Percentiles rank a stretch among this genome's conserved stretches.
Conservation (phyloP, 352 stramenopile species). For the Pythium aquatile region DNA sequence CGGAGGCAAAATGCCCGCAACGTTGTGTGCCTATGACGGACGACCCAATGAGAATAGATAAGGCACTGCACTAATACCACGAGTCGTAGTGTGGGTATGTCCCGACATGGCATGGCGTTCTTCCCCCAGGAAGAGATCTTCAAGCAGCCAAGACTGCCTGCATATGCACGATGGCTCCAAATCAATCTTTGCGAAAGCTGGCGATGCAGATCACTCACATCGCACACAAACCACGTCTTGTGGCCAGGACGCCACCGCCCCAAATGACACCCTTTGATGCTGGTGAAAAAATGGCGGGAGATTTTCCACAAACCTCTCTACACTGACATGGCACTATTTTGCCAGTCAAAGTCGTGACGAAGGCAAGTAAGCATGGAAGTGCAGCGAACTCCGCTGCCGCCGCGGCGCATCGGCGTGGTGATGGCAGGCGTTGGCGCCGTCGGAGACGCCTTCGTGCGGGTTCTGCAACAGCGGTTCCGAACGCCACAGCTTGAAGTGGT, state of each 20-base stretch:
- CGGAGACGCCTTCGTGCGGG: slow-evolving; percentile 21
- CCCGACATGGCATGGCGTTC: no score
- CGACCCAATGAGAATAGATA: no score
- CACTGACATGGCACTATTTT: slow-evolving; percentile 1
- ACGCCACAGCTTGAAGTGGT: slow-evolving; percentile 7
- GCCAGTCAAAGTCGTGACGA: not conserved
- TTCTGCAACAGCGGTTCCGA: slow-evolving; percentile 26
- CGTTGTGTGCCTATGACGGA: no score
- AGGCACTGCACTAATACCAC: no score
- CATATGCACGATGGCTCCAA: no score
- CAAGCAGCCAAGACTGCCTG: no score
- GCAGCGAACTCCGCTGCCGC: not conserved
- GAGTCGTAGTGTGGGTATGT: no score
- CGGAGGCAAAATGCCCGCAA: not conserved
- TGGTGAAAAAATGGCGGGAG: not conserved
- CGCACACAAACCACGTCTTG: not conserved
- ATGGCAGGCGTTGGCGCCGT: slow-evolving; percentile 31
- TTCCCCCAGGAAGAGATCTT: no score
- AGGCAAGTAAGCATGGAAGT: slow-evolving; percentile 7
- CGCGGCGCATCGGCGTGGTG: slow-evolving; percentile 25
- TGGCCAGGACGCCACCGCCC: not conserved
- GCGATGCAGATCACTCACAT: not conserved
- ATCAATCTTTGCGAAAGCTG: no score
- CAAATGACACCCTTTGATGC: not conserved
- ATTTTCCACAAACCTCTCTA: not conserved